Percentiles rank a stretch among this genome's conserved stretches.
Evolutionary conservation across 345 rosid species (phyloP).

Genomic region (Hibiscus mutabilis): DNA sequence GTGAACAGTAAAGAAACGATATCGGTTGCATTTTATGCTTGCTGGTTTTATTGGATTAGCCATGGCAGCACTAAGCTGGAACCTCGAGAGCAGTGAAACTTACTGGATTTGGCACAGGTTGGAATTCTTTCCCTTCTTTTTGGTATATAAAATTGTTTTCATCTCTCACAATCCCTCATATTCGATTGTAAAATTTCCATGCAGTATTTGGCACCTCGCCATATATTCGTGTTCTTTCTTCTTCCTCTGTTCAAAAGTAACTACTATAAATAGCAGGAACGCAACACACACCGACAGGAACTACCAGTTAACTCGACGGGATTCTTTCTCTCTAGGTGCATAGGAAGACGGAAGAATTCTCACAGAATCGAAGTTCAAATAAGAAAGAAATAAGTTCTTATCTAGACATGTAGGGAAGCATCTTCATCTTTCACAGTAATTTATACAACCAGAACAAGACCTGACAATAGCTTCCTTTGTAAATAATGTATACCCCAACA

Average conservation of each 20-base stretch:
- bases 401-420: background rate
- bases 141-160: slow-evolving; percentile 17
- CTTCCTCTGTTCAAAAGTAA: slow-evolving; percentile 86
- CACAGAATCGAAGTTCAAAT: background rate
- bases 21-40: slow-evolving; percentile 61
- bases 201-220: slow-evolving; percentile 78
- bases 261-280: slow-evolving; percentile 25
- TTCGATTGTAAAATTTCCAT: slow-evolving; percentile 16
- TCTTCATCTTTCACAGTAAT: background rate
- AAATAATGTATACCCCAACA: slow-evolving; percentile 2
- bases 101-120: slow-evolving; percentile 99
- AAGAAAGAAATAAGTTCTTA: background rate
- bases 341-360: slow-evolving; percentile 11
- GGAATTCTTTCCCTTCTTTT: slow-evolving; percentile 1
- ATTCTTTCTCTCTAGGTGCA: slow-evolving; percentile 45
- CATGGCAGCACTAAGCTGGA: slow-evolving; percentile 79
- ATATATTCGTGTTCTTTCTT: slow-evolving; percentile 85
- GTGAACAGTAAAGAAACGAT: slow-evolving; percentile 53
- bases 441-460: background rate
- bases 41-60: slow-evolving; percentile 56
- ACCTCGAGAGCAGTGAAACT: slow-evolving; percentile 66
- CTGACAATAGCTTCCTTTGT: background rate
- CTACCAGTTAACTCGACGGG: slow-evolving; percentile 59
- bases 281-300: slow-evolving; percentile 24
- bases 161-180: background rate